A percentile compares a stretch with the other conserved stretches of the same genome.
phyloP scores from a whole-genome alignment of 805 yeast genomes.

The Yarrowia osloensis region DNA sequence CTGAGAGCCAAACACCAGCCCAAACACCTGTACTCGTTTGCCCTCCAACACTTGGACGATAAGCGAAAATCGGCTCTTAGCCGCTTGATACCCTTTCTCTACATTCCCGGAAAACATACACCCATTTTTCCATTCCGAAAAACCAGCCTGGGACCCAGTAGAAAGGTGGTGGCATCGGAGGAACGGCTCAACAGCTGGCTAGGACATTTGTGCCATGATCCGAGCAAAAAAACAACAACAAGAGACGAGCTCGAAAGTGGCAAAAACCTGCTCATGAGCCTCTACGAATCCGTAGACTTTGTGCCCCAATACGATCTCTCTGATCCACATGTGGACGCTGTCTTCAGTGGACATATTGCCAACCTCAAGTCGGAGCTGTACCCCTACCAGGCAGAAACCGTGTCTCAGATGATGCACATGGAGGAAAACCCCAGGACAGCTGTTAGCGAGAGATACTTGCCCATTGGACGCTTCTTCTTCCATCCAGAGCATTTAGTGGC shows the following conservation, averaged over 20 bases:
- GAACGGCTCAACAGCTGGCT: background rate
- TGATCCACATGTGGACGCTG: background rate
- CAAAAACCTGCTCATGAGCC: background rate
- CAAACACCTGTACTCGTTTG: background rate
- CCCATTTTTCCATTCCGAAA: background rate
- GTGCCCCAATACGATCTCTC: background rate
- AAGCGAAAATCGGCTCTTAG: background rate
- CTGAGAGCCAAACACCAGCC: background rate
- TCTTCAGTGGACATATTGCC: background rate
- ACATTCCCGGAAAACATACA: background rate
- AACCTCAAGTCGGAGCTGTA: slow-evolving; percentile 3
- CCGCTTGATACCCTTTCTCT: background rate
- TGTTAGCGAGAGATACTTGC: background rate
- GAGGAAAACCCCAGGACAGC: slow-evolving; percentile 8
- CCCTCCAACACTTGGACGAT: background rate
- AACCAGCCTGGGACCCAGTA: background rate
- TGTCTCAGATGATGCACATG: slow-evolving; percentile 9
- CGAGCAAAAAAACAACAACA: background rate
- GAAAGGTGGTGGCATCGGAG: background rate
- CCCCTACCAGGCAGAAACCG: slow-evolving; percentile 11
- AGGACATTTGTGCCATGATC: background rate
- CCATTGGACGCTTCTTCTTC: background rate
- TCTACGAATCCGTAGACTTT: slow-evolving; percentile 6
- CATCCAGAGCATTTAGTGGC: background rate
- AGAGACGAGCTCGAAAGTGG: background rate